phyloP scores from a whole-genome alignment of 192 early-diverging fungal genomes.

The Coemansia sp. region DNA sequence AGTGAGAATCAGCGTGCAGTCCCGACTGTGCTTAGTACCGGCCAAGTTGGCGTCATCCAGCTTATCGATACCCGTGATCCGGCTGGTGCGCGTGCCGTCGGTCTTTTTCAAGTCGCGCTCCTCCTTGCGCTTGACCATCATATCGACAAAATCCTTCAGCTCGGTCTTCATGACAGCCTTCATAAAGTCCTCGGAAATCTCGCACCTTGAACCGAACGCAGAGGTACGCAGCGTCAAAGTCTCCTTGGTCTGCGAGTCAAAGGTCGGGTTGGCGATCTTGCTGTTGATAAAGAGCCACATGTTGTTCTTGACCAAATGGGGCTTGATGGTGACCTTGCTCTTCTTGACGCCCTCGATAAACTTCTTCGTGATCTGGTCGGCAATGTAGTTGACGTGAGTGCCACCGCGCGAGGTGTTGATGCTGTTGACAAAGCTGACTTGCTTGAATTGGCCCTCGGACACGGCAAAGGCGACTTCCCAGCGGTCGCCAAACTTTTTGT shows the following conservation, averaged over 20 bases:
- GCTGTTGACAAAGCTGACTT: constrained; percentile 95
- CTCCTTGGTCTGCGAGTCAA: constrained; percentile 98
- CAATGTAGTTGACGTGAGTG: constrained; percentile 82
- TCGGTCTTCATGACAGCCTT: constrained; percentile 83
- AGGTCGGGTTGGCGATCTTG: constrained; percentile 90
- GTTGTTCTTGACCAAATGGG: constrained; percentile 84
- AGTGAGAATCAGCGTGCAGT: constrained; percentile 95
- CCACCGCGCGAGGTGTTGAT: constrained; percentile 96
- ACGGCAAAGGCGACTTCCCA: constrained; percentile 94
- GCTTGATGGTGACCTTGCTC: constrained; percentile 72
- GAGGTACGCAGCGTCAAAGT: constrained; percentile 79
- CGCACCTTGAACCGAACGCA: constrained; percentile 82
- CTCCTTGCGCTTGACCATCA: constrained; percentile 70
- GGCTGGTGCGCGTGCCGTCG: constrained; percentile 69
- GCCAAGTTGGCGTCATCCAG: constrained; percentile 95
- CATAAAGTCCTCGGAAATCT: constrained; percentile 75
- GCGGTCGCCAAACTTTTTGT: constrained; percentile 75
- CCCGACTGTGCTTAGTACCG: constrained; percentile 65
- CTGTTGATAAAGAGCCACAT: constrained; percentile 95
- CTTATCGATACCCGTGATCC: constrained; percentile 81
- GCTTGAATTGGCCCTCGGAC: constrained; percentile 95
- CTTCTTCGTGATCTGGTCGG: constrained; percentile 74
- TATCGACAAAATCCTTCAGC: constrained; percentile 79
- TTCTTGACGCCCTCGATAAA: constrained; percentile 74
- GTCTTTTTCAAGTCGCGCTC: constrained; percentile 84